Evolutionary conservation across 139 green algal genomes (phyloP).

Genomic region (Chlorella sp.): DNA sequence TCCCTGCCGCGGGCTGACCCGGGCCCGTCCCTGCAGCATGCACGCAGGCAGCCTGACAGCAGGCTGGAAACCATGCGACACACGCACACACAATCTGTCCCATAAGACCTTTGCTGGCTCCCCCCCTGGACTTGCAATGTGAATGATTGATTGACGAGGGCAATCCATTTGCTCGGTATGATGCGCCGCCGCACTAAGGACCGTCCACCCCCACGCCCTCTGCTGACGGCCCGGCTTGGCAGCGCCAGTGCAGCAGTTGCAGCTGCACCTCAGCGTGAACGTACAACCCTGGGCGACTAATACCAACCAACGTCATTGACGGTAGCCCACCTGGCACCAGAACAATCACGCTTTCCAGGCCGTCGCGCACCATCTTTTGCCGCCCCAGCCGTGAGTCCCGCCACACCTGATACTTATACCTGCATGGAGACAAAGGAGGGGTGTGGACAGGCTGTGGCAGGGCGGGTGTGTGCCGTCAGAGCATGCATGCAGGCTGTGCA

Average conservation of each 20-base stretch:
- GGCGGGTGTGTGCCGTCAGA: neutral
- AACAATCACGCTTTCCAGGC: slow-evolving; percentile 51
- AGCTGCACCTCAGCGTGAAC: neutral
- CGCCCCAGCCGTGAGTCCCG: slow-evolving; percentile 49
- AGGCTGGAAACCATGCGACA: no score
- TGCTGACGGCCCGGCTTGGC: no score
- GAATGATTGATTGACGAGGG: neutral
- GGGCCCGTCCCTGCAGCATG: no score
- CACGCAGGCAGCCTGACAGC: no score
- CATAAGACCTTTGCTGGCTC: no score
- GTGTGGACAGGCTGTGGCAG: no score
- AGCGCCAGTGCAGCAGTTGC: neutral
- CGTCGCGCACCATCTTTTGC: slow-evolving; percentile 53
- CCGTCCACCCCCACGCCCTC: no score
- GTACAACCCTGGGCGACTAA: neutral
- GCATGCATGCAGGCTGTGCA: neutral
- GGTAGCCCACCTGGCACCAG: slow-evolving; percentile 3
- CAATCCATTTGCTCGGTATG: neutral
- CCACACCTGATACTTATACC: slow-evolving; percentile 45
- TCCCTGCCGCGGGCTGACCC: no score
- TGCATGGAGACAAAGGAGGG: neutral
- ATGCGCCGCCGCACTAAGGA: neutral
- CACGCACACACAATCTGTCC: no score
- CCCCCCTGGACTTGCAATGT: no score
- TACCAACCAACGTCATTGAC: neutral